Evolutionary conservation across 352 stramenopile species (phyloP).

Genomic region (Globisporangium orthogonon): DNA sequence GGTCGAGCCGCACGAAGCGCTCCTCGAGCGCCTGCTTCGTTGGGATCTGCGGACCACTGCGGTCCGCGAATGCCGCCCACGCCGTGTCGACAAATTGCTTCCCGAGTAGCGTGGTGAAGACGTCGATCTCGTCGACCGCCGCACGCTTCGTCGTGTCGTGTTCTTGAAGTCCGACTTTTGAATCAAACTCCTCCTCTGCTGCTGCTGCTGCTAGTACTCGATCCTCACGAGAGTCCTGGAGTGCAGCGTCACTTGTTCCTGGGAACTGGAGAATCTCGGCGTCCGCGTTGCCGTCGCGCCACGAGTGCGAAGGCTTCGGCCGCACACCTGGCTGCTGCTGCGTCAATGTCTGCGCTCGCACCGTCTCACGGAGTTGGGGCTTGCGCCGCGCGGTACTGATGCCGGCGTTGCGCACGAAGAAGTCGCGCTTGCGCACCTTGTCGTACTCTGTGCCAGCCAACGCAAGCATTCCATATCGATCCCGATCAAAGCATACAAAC

Average conservation of each 20-base stretch:
- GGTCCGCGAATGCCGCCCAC: constrained; percentile 38
- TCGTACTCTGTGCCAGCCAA: constrained; percentile 28
- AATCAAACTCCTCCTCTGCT: not conserved
- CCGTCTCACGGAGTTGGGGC: not conserved
- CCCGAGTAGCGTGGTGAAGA: constrained; percentile 42
- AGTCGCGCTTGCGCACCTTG: constrained; percentile 38
- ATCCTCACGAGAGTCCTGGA: not conserved
- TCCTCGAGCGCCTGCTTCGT: constrained; percentile 26
- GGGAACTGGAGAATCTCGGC: constrained; percentile 5
- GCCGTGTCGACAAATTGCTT: constrained; percentile 54
- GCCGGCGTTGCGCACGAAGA: constrained; percentile 48
- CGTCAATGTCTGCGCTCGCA: not conserved
- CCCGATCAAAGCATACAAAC: not conserved
- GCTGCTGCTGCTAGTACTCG: not conserved
- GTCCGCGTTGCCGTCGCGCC: constrained; percentile 50
- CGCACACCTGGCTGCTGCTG: constrained; percentile 20
- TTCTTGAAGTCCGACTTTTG: not conserved
- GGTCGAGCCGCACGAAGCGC: constrained; percentile 35
- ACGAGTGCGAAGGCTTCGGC: constrained; percentile 56
- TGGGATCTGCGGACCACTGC: constrained; percentile 23
- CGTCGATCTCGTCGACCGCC: constrained; percentile 51
- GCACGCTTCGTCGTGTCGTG: not conserved
- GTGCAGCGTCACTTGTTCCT: not conserved
- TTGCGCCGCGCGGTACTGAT: not conserved
- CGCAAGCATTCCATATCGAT: not conserved